phyloP scores from a whole-genome alignment of 345 rosid species.

The Nasturtium officinale region DNA sequence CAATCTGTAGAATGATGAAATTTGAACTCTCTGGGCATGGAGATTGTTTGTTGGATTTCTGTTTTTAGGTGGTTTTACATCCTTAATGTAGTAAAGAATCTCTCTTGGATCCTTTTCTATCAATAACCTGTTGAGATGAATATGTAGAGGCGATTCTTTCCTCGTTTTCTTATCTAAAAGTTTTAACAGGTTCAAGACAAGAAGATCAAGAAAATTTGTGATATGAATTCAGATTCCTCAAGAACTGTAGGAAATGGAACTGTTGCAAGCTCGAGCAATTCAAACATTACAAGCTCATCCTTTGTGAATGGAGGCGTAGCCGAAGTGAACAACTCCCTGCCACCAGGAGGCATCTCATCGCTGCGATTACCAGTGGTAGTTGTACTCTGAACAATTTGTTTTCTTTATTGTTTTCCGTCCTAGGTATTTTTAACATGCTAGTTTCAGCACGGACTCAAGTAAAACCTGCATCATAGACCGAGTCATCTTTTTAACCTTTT shows the following conservation, averaged over 20 bases:
- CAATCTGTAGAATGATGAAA: constrained; percentile 10
- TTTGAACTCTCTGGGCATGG: constrained; percentile 16
- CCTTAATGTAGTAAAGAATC: not conserved
- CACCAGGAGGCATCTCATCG: constrained; percentile 76
- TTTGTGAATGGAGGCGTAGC: constrained; percentile 67
- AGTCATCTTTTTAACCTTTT: not conserved
- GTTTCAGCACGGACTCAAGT: constrained; percentile 6
- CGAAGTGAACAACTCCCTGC: constrained; percentile 49
- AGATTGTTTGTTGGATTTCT: constrained; percentile 23
- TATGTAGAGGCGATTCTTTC: constrained; percentile 3
- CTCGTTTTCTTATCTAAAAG: constrained; percentile 18
- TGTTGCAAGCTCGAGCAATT: constrained; percentile 66
- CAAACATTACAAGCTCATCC: constrained; percentile 46
- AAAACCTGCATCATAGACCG: constrained; percentile 13
- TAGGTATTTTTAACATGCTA: not conserved
- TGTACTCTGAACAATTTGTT: constrained; percentile 34
- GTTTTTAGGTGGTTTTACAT: not conserved
- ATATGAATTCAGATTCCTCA: constrained; percentile 70
- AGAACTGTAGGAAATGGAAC: constrained; percentile 71
- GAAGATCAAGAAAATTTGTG: constrained; percentile 86
- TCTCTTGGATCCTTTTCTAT: not conserved
- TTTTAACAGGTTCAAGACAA: constrained; percentile 87
- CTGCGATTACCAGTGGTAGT: constrained; percentile 93
- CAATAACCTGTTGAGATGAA: constrained; percentile 18
- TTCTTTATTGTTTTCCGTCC: not conserved